A percentile compares a stretch with the other conserved stretches of the same genome.
Evolutionary conservation across 805 yeast species (phyloP).

Genomic region (Kodamaea lidongshanica): DNA sequence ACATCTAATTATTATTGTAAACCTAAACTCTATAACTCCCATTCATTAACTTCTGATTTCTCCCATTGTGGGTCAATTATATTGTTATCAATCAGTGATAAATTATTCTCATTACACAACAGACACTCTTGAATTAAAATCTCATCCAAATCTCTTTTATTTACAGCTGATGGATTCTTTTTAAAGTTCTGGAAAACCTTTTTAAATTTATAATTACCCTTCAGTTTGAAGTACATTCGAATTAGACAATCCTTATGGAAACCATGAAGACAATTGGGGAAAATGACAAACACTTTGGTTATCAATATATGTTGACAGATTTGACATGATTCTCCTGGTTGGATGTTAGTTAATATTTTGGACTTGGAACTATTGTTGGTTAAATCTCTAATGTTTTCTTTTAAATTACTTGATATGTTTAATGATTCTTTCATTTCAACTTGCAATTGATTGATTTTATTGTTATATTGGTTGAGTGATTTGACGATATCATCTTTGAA

Average conservation of each 20-base stretch:
- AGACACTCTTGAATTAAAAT: slow-evolving; percentile 61
- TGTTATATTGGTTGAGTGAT: slow-evolving; percentile 70
- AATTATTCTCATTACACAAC: slow-evolving; percentile 68
- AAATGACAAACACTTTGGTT: slow-evolving; percentile 66
- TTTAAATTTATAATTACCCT: slow-evolving; percentile 59
- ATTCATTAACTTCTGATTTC: slow-evolving; percentile 36
- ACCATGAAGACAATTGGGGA: slow-evolving; percentile 81
- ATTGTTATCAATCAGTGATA: slow-evolving; percentile 63
- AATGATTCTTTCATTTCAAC: slow-evolving; percentile 73
- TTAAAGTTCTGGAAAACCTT: slow-evolving; percentile 54
- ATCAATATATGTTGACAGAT: slow-evolving; percentile 65
- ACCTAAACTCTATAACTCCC: slow-evolving; percentile 47
- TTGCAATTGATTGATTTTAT: slow-evolving; percentile 57
- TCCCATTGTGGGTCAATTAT: slow-evolving; percentile 35
- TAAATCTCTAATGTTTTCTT: slow-evolving; percentile 48
- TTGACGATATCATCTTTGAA: slow-evolving; percentile 77
- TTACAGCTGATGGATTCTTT: slow-evolving; percentile 33
- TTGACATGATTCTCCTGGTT: slow-evolving; percentile 80
- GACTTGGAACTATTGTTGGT: slow-evolving; percentile 22
- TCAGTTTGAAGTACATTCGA: slow-evolving; percentile 50
- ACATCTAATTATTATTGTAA: no score
- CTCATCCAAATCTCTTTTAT: slow-evolving; percentile 49
- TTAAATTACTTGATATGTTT: slow-evolving; percentile 50
- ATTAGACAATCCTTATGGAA: slow-evolving; percentile 88
- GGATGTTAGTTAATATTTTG: slow-evolving; percentile 56